These are phyloP conservation scores for Taphrina confusa DNA, from an alignment of 1,139 yeast species.

Conservation along the genomic window DNA sequence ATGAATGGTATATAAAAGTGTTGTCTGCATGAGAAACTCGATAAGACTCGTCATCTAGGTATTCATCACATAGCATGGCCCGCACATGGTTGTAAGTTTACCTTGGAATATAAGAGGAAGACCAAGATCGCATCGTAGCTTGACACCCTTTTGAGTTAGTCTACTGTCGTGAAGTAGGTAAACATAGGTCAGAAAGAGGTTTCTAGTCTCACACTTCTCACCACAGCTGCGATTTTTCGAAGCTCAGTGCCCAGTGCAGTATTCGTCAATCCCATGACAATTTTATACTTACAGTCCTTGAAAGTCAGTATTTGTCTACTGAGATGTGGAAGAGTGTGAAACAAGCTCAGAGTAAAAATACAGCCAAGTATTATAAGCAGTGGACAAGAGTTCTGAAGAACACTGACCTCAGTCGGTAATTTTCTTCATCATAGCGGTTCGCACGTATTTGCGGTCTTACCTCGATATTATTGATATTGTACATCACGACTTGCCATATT, in stretches of 20 bases:
- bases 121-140: too few relatives aligned
- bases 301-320: too few relatives aligned
- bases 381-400: slow-evolving; percentile 3
- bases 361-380: slow-evolving; percentile 35
- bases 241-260: slow-evolving; percentile 36
- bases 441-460: too few relatives aligned
- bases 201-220: slow-evolving; percentile 35
- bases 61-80: slow-evolving; percentile 13
- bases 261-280: slow-evolving; percentile 31
- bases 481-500: too few relatives aligned
- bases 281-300: too few relatives aligned
- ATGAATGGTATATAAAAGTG: slow-evolving; percentile 35
- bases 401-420: slow-evolving; percentile 33
- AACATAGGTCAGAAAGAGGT: slow-evolving; percentile 32
- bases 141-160: too few relatives aligned
- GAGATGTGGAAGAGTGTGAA: neutral
- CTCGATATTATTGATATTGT: too few relatives aligned
- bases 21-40: slow-evolving; percentile 35
- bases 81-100: neutral
- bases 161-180: too few relatives aligned
- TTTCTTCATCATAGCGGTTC: slow-evolving; percentile 29
- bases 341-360: slow-evolving; percentile 33
- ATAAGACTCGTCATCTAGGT: slow-evolving; percentile 36
- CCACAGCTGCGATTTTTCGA: slow-evolving; percentile 16
- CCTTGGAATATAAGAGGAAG: too few relatives aligned